Conservation (phyloP, 352 stramenopile genomes). For the Phytopythium kandeliae region DNA sequence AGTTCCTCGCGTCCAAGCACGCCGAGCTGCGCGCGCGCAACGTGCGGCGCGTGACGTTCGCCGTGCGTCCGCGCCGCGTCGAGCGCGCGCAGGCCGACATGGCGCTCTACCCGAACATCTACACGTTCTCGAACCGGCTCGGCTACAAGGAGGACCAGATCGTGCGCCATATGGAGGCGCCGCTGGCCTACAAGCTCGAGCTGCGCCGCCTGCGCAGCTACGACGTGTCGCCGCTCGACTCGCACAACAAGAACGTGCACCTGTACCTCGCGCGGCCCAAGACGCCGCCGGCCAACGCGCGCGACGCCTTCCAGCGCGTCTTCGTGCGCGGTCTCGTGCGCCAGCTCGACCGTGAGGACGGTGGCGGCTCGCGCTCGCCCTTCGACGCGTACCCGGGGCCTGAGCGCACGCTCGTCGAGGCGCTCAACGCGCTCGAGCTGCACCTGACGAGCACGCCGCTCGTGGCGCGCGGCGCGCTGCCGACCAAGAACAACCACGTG, state of each 20-base stretch:
- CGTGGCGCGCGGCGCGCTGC: constrained; percentile 59
- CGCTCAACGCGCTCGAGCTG: constrained; percentile 96
- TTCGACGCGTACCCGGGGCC: constrained; percentile 90
- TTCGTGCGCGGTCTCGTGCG: constrained; percentile 96
- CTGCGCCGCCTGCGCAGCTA: constrained; percentile 97
- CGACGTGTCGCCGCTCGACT: constrained; percentile 90
- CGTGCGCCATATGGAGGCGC: constrained; percentile 98
- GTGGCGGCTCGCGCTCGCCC: constrained; percentile 58
- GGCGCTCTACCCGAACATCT: constrained; percentile 84
- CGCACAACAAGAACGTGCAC: constrained; percentile 96
- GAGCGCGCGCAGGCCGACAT: constrained; percentile 41
- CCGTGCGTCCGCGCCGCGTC: constrained; percentile 55
- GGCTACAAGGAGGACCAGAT: constrained; percentile 97
- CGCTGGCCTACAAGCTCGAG: constrained; percentile 98
- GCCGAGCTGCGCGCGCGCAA: constrained; percentile 58
- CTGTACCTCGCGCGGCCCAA: constrained; percentile 97
- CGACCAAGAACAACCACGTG: constrained; percentile 97
- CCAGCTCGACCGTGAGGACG: constrained; percentile 78
- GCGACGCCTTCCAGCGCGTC: constrained; percentile 89
- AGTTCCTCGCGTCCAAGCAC: constrained; percentile 61
- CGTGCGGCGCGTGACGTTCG: constrained; percentile 88
- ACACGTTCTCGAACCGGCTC: constrained; percentile 84
- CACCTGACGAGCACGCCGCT: constrained; percentile 91
- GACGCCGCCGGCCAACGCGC: constrained; percentile 55
- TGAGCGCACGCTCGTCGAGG: constrained; percentile 98